Conservation (phyloP, 2,329 filamentous ascomycete species). For the Westerdykella ornata region DNA sequence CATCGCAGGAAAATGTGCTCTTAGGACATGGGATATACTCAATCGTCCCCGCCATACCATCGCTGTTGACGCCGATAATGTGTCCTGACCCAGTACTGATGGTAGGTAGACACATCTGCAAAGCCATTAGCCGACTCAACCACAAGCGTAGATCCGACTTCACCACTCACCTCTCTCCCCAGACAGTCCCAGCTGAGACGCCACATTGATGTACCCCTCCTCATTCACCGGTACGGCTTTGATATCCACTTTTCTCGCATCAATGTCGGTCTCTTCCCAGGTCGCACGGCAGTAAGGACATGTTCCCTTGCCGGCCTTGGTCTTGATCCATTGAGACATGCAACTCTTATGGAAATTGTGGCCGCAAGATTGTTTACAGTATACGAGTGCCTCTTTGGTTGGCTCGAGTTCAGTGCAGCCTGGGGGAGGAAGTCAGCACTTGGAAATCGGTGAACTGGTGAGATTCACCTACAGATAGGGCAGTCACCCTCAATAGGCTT, state of each 20-base stretch:
- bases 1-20: too few relatives aligned
- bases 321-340: constrained; percentile 48
- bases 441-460: background rate
- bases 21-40: too few relatives aligned
- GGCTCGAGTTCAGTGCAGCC: constrained; percentile 21
- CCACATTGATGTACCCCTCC: constrained; percentile 59
- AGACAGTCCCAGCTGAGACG: constrained; percentile 54
- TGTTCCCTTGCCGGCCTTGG: constrained; percentile 39
- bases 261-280: constrained; percentile 47
- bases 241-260: constrained; percentile 41
- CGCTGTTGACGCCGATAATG: background rate
- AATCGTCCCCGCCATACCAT: too few relatives aligned
- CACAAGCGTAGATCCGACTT: background rate
- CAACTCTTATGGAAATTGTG: constrained; percentile 57
- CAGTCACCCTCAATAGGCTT: constrained; percentile 58
- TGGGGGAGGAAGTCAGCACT: constrained; percentile 47
- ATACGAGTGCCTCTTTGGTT: constrained; percentile 37
- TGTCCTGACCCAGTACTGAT: constrained; percentile 20
- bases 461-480: constrained; percentile 46
- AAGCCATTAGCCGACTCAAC: background rate
- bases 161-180: constrained; percentile 35
- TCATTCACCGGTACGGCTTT: constrained; percentile 37
- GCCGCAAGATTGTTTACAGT: constrained; percentile 55
- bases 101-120: constrained; percentile 23
- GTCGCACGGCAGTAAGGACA: constrained; percentile 56